A percentile compares a stretch with the other conserved stretches of the same genome.
Evolutionary conservation across 768 basidiomycete species (phyloP).

Genomic region (Kwoniella heveanensis): DNA sequence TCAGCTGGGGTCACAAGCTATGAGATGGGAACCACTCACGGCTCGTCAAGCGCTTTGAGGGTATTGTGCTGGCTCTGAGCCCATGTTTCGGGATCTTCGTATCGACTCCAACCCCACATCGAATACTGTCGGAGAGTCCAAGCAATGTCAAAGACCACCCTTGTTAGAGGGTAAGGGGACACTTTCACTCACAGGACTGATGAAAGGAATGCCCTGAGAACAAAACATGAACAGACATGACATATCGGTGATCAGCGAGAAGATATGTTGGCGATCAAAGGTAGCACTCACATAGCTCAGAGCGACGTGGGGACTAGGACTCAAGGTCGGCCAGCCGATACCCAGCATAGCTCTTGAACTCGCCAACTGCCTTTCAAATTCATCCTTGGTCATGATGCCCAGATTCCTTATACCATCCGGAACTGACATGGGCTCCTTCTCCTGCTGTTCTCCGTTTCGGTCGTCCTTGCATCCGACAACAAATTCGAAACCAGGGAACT

Average conservation of each 20-base stretch:
- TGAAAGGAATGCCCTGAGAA: conserved; percentile 26
- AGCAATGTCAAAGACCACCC: neutral
- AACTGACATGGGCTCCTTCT: conserved; percentile 14
- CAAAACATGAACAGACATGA: conserved; percentile 1
- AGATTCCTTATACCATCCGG: conserved; percentile 26
- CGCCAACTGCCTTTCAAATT: conserved; percentile 27
- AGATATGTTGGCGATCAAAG: neutral
- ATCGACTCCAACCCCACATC: conserved; percentile 7
- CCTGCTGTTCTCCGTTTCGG: conserved; percentile 12
- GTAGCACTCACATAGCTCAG: conserved; percentile 29
- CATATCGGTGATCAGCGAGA: too few relatives aligned
- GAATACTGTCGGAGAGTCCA: conserved; percentile 3
- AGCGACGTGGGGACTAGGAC: conserved; percentile 33
- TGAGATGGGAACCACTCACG: conserved; percentile 1
- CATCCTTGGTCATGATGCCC: conserved; percentile 13
- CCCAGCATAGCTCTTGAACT: conserved; percentile 35
- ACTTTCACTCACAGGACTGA: conserved; percentile 17
- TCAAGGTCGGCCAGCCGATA: conserved; percentile 40
- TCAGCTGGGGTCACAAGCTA: neutral
- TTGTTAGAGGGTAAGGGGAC: too few relatives aligned
- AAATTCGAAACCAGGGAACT: conserved; percentile 30
- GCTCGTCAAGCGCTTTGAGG: conserved; percentile 11
- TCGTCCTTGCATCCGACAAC: conserved; percentile 28
- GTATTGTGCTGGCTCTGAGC: conserved; percentile 20
- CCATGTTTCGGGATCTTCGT: conserved; percentile 19